Percentiles rank a stretch among this genome's conserved stretches.
phyloP scores from a whole-genome alignment of 352 stramenopile genomes.

The Globisporangium heterothallicum region DNA sequence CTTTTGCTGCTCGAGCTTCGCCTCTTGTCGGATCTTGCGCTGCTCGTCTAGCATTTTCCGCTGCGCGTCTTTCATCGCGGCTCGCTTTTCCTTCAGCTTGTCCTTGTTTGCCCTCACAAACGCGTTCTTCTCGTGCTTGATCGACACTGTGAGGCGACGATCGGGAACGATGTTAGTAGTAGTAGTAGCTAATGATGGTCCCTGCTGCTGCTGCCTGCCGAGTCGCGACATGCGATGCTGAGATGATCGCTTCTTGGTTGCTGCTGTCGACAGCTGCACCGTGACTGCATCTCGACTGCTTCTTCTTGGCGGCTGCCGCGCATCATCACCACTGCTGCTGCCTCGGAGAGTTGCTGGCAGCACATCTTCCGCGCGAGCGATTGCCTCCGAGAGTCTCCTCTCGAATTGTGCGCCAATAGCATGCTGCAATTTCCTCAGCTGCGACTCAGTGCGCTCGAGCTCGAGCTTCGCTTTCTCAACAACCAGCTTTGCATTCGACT shows the following conservation, averaged over 20 bases:
- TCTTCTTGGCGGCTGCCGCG: neutral
- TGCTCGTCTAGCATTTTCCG: constrained; percentile 23
- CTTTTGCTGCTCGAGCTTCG: constrained; percentile 34
- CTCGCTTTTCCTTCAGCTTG: constrained; percentile 33
- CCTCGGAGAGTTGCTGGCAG: neutral
- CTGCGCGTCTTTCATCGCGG: constrained; percentile 36
- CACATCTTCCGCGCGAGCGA: constrained; percentile 21
- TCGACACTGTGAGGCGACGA: constrained; percentile 35
- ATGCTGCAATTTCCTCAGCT: constrained; percentile 50
- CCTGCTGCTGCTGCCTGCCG: constrained; percentile 4
- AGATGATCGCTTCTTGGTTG: neutral
- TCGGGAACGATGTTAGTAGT: constrained; percentile 3
- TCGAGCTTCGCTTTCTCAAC: constrained; percentile 38
- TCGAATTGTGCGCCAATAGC: constrained; percentile 62
- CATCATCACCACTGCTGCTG: neutral
- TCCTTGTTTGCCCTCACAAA: constrained; percentile 41
- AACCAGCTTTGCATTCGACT: constrained; percentile 27
- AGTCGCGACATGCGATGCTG: constrained; percentile 1
- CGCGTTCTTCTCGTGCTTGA: constrained; percentile 49
- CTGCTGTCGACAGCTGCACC: constrained; percentile 5
- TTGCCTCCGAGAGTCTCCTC: constrained; percentile 37
- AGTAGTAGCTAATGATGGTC: too few species aligned
- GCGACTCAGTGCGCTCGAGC: constrained; percentile 44
- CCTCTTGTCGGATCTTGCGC: constrained; percentile 29
- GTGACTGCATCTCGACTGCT: neutral